These are phyloP conservation scores for Xylariaceae sp. DNA, from an alignment of 2,329 filamentous ascomycete species.

Conservation along the genomic window DNA sequence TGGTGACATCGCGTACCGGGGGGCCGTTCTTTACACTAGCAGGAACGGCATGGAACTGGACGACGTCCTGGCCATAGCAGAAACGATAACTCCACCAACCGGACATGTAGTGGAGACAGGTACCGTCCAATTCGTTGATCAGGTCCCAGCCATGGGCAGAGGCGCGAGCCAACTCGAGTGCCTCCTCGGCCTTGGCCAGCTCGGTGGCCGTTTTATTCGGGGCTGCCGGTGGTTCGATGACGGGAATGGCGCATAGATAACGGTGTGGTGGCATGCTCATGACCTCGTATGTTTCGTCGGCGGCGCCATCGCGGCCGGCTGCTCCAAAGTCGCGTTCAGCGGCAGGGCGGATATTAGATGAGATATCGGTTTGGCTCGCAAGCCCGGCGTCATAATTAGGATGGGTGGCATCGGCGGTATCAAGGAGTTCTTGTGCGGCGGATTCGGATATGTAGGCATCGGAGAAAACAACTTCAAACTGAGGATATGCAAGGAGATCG, in stretches of 20 bases:
- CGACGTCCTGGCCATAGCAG: conserved; percentile 82
- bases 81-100: conserved; percentile 98
- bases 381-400: conserved; percentile 35
- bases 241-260: conserved; percentile 82
- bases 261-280: conserved; percentile 66
- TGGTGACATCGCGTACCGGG: conserved; percentile 71
- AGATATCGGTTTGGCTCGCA: conserved; percentile 31
- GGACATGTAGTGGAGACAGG: conserved; percentile 74
- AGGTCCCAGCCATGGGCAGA: conserved; percentile 76
- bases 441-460: conserved; percentile 67
- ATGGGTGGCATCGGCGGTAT: conserved; percentile 41
- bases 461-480: conserved; percentile 79
- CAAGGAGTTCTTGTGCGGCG: conserved; percentile 61
- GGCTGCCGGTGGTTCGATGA: conserved; percentile 53
- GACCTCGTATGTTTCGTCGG: conserved; percentile 60
- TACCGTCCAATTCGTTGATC: conserved; percentile 69
- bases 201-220: conserved; percentile 65
- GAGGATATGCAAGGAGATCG: conserved; percentile 80
- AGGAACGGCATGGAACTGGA: conserved; percentile 83
- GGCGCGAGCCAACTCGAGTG: conserved; percentile 73
- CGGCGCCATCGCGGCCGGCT: conserved; percentile 30
- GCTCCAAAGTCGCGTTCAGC: conserved; percentile 30
- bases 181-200: conserved; percentile 67
- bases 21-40: conserved; percentile 63
- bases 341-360: conserved; percentile 25